Evolutionary conservation across 768 basidiomycete genomes (phyloP).

Genomic region (Leccinum rimulosum): DNA sequence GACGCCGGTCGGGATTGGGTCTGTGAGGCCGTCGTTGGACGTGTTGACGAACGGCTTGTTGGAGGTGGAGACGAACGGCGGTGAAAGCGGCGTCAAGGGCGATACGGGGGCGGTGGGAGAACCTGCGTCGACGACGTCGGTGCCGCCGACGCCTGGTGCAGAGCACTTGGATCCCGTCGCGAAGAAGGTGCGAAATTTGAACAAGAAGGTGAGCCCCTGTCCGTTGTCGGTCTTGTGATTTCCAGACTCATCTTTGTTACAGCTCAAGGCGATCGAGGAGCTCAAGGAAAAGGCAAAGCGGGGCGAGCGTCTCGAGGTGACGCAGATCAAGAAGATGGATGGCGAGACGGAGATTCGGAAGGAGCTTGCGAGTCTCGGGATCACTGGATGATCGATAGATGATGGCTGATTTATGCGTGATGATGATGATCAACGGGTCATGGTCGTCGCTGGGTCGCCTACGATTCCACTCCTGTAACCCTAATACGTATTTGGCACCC

Average conservation of each 20-base stretch:
- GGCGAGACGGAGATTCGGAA: slow-evolving; percentile 80
- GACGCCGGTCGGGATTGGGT: slow-evolving; percentile 29
- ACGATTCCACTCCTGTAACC: too few species aligned
- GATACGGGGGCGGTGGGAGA: slow-evolving; percentile 3
- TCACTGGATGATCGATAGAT: slow-evolving; percentile 15
- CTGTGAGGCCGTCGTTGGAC: slow-evolving; percentile 36
- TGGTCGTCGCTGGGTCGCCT: neutral
- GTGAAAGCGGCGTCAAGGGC: slow-evolving; percentile 1
- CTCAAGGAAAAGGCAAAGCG: slow-evolving; percentile 88
- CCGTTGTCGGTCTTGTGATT: neutral
- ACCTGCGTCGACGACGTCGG: slow-evolving; percentile 19
- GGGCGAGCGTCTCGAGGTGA: slow-evolving; percentile 91
- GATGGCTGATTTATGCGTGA: neutral
- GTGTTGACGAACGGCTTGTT: slow-evolving; percentile 32
- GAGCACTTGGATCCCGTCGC: slow-evolving; percentile 74
- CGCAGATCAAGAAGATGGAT: slow-evolving; percentile 97
- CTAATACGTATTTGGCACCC: neutral
- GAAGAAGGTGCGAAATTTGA: slow-evolving; percentile 93
- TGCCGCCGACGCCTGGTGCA: slow-evolving; percentile 53
- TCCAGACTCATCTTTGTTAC: neutral
- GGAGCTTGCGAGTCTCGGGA: slow-evolving; percentile 57
- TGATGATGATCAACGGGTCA: neutral
- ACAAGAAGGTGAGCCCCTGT: slow-evolving; percentile 72
- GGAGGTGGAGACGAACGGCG: slow-evolving; percentile 14
- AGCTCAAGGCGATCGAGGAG: slow-evolving; percentile 99